Evolutionary conservation across 2,329 filamentous ascomycete species (phyloP), one percentile per base, ranked within the genome.

Genomic region (Pseudocercospora vitis): DNA sequence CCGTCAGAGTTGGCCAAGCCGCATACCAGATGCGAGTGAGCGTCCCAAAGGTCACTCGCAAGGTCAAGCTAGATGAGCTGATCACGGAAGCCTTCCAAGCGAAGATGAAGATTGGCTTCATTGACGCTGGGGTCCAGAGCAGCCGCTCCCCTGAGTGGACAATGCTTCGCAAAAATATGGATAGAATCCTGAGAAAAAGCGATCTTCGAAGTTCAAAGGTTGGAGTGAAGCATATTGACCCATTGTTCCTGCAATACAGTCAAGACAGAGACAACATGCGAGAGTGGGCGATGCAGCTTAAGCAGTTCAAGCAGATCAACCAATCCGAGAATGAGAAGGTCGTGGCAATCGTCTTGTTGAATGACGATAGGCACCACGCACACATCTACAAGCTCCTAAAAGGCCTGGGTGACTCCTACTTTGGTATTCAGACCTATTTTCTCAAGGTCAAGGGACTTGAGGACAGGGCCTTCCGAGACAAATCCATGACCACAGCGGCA

Each of bases 361-460:
- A 32, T 12, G 32, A 52, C 26, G 24, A 45, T 7, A 11, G 12
- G 12, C n/a, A 47, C 26, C 40, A 52, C 16, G n/a, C 42, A 28
- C 21, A 9, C 28, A 35, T 45, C 19, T 52, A 52, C 23, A 31
- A 40, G n/a, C 18, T 21, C 9, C 8, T 52, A 21, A 52, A 52
- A 31, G 21, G 42, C 16, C 14, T 52, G 9, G 40, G 18, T 16
- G 50, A 52, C 19, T 28, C 31, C 14, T 21, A 35, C 8, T 7
- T 52, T 14, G 50, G 50, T n/a, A 26, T 52, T n/a, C 29, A 40
- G 32, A 45, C 42, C 18, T 52, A 47, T 23, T 52, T 47, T 7
- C n/a, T 46, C 21, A 46, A 42, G 32, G 16, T 24, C 19, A 31
- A 46, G 31, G n/a, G 33, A 12, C 9, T 47, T 19, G 7, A 52